Conservation (phyloP, 768 basidiomycete genomes). For the Amanita pseudoporphyria region DNA sequence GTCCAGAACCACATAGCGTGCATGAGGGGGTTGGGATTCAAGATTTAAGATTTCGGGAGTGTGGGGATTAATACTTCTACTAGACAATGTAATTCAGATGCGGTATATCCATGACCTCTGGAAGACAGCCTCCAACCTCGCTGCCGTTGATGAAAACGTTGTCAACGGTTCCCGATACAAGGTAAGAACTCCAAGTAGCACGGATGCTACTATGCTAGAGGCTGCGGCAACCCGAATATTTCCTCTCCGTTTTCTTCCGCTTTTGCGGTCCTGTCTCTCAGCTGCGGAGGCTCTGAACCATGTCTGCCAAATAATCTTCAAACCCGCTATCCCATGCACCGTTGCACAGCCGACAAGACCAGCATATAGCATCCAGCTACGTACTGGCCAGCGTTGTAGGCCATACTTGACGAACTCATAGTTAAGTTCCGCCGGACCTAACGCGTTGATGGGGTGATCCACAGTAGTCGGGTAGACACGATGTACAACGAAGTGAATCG, state of each 20-base stretch:
- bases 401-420: conserved; percentile 78
- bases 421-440: conserved; percentile 72
- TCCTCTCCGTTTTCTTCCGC: conserved; percentile 13
- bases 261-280: neutral
- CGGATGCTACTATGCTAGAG: conserved; percentile 34
- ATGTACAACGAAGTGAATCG: conserved; percentile 63
- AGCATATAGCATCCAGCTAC: conserved; percentile 53
- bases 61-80: no score
- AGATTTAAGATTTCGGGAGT: conserved; percentile 34
- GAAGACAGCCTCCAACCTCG: conserved; percentile 45
- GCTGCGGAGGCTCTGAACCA: conserved; percentile 27
- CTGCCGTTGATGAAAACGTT: conserved; percentile 39
- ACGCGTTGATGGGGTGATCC: conserved; percentile 37
- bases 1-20: conserved; percentile 79
- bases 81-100: neutral
- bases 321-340: conserved; percentile 58
- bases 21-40: conserved; percentile 89
- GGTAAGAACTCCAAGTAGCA: conserved; percentile 44
- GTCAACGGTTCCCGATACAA: conserved; percentile 50
- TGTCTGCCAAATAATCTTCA: conserved; percentile 39
- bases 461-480: conserved; percentile 43
- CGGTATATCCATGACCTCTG: conserved; percentile 36
- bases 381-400: conserved; percentile 49
- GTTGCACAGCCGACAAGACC: conserved; percentile 47
- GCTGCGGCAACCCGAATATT: conserved; percentile 18